Conservation (phyloP, 2,329 filamentous ascomycete species). For the Penicillium italicum region DNA sequence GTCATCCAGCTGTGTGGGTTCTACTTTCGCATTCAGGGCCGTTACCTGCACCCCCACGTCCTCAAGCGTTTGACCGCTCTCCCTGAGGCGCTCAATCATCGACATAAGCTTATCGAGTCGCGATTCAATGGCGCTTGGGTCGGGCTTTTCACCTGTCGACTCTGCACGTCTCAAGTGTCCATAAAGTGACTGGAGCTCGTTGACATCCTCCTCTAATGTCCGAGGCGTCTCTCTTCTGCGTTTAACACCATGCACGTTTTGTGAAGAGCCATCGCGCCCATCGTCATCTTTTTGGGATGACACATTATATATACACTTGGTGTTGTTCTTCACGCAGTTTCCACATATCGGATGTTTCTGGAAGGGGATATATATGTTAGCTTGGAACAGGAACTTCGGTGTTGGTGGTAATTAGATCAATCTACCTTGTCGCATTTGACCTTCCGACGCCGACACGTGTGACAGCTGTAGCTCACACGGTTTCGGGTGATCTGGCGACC, state of each 20-base stretch:
- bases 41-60: slow-evolving; percentile 21
- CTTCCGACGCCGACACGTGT: slow-evolving; percentile 46
- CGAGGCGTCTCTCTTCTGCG: slow-evolving; percentile 32
- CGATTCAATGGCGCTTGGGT: slow-evolving; percentile 41
- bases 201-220: slow-evolving; percentile 30
- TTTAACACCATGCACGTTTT: slow-evolving; percentile 33
- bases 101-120: slow-evolving; percentile 44
- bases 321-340: slow-evolving; percentile 44
- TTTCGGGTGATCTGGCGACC: slow-evolving; percentile 48
- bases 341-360: slow-evolving; percentile 46
- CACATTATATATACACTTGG: slow-evolving; percentile 44
- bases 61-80: slow-evolving; percentile 30
- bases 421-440: slow-evolving; percentile 47
- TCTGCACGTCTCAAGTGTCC: slow-evolving; percentile 28
- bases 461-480: slow-evolving; percentile 47
- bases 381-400: not conserved
- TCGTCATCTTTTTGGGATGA: slow-evolving; percentile 26
- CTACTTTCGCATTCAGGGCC: slow-evolving; percentile 16
- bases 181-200: slow-evolving; percentile 34
- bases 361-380: not conserved
- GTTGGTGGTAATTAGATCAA: not conserved
- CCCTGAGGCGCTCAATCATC: slow-evolving; percentile 45
- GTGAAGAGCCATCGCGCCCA: slow-evolving; percentile 10
- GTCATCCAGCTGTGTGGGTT: slow-evolving; percentile 18
- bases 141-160: slow-evolving; percentile 24